Conservation (phyloP, 2,329 filamentous ascomycete genomes). For the Sclerotinia subarctica region DNA sequence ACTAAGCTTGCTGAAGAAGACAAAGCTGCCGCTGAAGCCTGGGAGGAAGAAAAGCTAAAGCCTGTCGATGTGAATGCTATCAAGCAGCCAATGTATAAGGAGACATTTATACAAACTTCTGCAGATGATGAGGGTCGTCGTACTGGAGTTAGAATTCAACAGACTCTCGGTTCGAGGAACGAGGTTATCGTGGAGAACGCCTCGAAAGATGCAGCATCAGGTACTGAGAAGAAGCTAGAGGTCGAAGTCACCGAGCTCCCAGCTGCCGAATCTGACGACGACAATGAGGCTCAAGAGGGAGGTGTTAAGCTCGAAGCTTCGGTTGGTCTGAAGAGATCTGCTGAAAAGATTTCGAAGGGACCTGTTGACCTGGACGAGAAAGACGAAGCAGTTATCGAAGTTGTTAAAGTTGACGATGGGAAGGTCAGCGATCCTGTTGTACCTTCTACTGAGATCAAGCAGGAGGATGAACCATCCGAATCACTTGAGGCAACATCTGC, state of each 20-base stretch:
- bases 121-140: slow-evolving; percentile 36
- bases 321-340: slow-evolving; percentile 17
- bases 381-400: slow-evolving; percentile 6
- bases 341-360: slow-evolving; percentile 23
- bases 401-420: background rate
- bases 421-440: background rate
- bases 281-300: slow-evolving; percentile 16
- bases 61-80: slow-evolving; percentile 21
- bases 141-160: slow-evolving; percentile 28
- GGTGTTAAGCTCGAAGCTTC: slow-evolving; percentile 16
- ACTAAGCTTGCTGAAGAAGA: slow-evolving; percentile 31
- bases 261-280: slow-evolving; percentile 14
- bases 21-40: slow-evolving; percentile 27
- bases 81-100: slow-evolving; percentile 29
- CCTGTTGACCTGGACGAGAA: slow-evolving; percentile 1
- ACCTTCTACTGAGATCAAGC: background rate
- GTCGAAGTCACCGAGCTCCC: background rate
- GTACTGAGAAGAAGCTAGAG: background rate
- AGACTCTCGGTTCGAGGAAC: slow-evolving; percentile 15
- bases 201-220: background rate
- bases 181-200: background rate
- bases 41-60: slow-evolving; percentile 20
- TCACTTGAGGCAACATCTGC: background rate
- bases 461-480: background rate
- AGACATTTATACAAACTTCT: slow-evolving; percentile 36